phyloP scores from a whole-genome alignment of 164 flowering plant species.

The Magnolia kwangsiensis region DNA sequence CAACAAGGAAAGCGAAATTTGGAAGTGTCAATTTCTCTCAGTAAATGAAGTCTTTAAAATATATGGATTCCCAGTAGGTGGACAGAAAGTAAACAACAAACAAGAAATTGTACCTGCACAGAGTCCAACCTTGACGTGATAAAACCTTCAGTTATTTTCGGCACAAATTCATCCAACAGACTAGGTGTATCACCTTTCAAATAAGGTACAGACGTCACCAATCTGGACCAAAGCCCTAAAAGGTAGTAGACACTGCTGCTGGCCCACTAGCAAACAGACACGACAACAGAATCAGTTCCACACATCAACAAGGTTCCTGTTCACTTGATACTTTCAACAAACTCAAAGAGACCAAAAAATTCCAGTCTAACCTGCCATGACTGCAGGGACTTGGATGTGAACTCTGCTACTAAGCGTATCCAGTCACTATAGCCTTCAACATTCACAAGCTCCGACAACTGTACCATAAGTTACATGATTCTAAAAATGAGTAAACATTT shows the following conservation, averaged over 20 bases:
- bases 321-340: not conserved
- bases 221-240: constrained; percentile 93
- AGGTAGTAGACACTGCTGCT: constrained; percentile 98
- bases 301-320: not conserved
- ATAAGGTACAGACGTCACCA: constrained; percentile 94
- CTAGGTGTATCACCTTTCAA: constrained; percentile 92
- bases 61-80: not conserved
- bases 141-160: constrained; percentile 89
- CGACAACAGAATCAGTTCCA: constrained; percentile 8
- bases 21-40: not conserved
- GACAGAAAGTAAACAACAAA: not conserved
- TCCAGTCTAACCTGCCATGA: constrained; percentile 82
- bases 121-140: constrained; percentile 94
- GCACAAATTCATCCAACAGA: constrained; percentile 92
- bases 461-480: constrained; percentile 19
- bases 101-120: constrained; percentile 56
- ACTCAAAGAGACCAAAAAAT: not conserved
- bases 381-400: constrained; percentile 83
- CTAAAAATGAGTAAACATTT: not conserved
- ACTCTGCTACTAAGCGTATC: constrained; percentile 93
- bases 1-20: not conserved
- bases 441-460: constrained; percentile 95
- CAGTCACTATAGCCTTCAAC: constrained; percentile 96
- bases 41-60: not conserved
- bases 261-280: constrained; percentile 75